Evolutionary conservation across 2,329 filamentous ascomycete genomes (phyloP), one percentile per base, ranked within the genome.

Genomic region (Cryphonectria japonica): DNA sequence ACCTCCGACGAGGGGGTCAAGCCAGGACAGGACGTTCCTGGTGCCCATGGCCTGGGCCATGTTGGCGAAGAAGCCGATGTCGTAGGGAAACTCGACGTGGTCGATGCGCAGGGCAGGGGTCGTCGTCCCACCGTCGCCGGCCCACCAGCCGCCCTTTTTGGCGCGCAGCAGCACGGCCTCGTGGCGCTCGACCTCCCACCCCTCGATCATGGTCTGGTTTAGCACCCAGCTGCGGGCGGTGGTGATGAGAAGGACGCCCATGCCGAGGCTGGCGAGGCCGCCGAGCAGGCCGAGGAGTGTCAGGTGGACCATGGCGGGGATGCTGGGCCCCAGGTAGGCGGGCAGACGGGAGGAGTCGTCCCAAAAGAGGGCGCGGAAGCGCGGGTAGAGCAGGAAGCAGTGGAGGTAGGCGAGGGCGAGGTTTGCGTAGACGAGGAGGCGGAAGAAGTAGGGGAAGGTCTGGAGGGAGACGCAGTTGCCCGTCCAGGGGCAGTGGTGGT

Each of bases 401-500:
- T 95, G 85, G 69, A 81, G 79, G 82, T 90, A 90, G 9, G n/a
- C 43, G 75, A 93, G 89, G 1, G 91, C 84, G 19, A 86, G 72
- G 76, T 92, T 91, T 37, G 92, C 85, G 78, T 89, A 95, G 73
- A 89, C 78, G 60, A 96, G 84, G 82, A 96, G 95, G 76, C 93
- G 92, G 63, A 94, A 74, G 80, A 96, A 96, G 82, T 95, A 91
- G 9, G 93, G 93, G 76, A 94, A 93, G 0, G 92, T 95, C 72
- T 90, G 91, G 79, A 94, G 88, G 16, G 92, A 94, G 68, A 96
- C 92, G 82, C 93, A 97, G 81, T 95, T 95, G 72, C 82, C 84
- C 3, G 92, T 95, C 93, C 93, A 96, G 2, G 93, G 92, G 78
- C 93, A 96, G 82, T 97, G 93, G 81, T 94, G 92, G 82, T 95